Conservation (phyloP, 768 basidiomycete genomes). For the Lentinula lateritia region DNA sequence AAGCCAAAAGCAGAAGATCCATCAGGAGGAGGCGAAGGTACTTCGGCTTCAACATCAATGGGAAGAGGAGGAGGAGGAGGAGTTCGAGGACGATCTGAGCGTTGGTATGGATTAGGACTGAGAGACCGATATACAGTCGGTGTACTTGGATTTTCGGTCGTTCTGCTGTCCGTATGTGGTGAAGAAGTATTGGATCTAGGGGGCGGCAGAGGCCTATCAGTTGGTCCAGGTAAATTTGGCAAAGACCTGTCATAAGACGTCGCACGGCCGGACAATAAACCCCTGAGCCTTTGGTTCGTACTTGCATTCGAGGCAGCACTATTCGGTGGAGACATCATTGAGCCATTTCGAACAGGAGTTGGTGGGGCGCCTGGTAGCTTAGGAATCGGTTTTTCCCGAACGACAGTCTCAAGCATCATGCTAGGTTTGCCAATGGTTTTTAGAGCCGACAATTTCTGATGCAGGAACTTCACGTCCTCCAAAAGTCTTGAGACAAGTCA, state of each 20-base stretch:
- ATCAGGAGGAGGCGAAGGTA: constrained; percentile 4
- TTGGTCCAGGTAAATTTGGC: constrained; percentile 19
- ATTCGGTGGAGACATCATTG: constrained; percentile 5
- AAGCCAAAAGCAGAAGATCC: constrained; percentile 5
- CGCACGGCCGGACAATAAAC: constrained; percentile 34
- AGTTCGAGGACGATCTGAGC: not conserved
- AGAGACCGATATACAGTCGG: not conserved
- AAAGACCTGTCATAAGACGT: constrained; percentile 31
- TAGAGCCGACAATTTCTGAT: constrained; percentile 68
- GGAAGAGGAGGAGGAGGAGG: constrained; percentile 7
- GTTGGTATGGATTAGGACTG: constrained; percentile 2
- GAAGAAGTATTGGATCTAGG: not conserved
- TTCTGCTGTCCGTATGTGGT: not conserved
- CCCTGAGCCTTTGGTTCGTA: constrained; percentile 45
- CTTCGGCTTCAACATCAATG: constrained; percentile 6
- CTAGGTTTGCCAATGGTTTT: constrained; percentile 70
- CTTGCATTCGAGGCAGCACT: constrained; percentile 24
- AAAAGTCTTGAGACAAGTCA: constrained; percentile 50
- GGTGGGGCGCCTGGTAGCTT: constrained; percentile 15
- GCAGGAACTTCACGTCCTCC: constrained; percentile 72
- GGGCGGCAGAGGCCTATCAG: not conserved
- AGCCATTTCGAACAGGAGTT: not conserved
- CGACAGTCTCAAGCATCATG: constrained; percentile 79
- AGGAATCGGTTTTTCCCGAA: constrained; percentile 71
- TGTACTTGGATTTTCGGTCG: not conserved